phyloP scores from a whole-genome alignment of 192 early-diverging fungal genomes.

The Coemansia sp. region DNA sequence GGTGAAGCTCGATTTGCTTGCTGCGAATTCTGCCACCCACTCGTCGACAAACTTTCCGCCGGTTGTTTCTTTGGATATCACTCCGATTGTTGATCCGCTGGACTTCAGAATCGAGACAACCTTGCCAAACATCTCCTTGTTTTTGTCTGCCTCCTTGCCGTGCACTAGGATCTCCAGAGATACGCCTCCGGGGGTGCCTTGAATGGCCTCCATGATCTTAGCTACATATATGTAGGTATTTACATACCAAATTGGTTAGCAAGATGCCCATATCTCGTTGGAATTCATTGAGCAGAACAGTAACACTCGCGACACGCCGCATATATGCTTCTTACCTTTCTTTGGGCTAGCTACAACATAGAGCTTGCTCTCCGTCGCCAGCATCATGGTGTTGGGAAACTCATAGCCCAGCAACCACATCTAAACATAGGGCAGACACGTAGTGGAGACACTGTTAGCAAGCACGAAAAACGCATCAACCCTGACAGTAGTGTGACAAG shows the following conservation, averaged over 20 bases:
- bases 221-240: slow-evolving; percentile 28
- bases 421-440: slow-evolving; percentile 48
- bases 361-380: slow-evolving; percentile 75
- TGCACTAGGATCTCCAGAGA: slow-evolving; percentile 77
- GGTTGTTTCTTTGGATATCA: slow-evolving; percentile 75
- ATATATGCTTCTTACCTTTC: slow-evolving; percentile 62
- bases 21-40: slow-evolving; percentile 72
- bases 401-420: slow-evolving; percentile 94
- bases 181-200: slow-evolving; percentile 53
- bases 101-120: slow-evolving; percentile 57
- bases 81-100: slow-evolving; percentile 61
- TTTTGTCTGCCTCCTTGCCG: slow-evolving; percentile 73
- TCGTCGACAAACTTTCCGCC: slow-evolving; percentile 77
- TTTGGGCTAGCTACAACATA: slow-evolving; percentile 79
- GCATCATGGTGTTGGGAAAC: slow-evolving; percentile 82
- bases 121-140: slow-evolving; percentile 65
- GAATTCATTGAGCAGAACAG: slow-evolving; percentile 27
- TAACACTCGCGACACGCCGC: background rate
- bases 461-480: background rate
- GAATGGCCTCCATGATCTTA: slow-evolving; percentile 65
- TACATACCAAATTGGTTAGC: background rate
- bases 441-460: background rate
- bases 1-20: slow-evolving; percentile 59
- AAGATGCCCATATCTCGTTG: slow-evolving; percentile 5
- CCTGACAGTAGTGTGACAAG: background rate